Percentiles rank a stretch among this genome's conserved stretches.
These are phyloP conservation scores for Boletus subparvulus DNA, from an alignment of 768 basidiomycete genomes.

Conservation along the genomic window DNA sequence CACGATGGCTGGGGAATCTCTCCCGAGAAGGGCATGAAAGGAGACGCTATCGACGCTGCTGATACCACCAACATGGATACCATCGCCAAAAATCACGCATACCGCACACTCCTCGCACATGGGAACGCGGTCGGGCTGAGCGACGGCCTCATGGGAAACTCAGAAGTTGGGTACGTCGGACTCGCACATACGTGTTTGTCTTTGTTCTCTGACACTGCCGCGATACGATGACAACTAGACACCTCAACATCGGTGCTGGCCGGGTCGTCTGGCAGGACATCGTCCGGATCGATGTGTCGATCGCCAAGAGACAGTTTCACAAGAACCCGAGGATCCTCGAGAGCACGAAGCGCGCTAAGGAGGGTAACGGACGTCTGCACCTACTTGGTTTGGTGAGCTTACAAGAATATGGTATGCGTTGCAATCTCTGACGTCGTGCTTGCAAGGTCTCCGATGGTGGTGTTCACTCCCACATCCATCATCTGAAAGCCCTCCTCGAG, in stretches of 20 bases:
- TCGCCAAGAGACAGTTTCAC: conserved; percentile 87
- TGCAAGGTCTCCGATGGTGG: conserved; percentile 87
- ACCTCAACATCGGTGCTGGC: conserved; percentile 93
- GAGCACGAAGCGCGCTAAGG: conserved; percentile 74
- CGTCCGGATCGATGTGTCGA: conserved; percentile 88
- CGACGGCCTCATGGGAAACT: conserved; percentile 97
- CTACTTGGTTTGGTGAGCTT: conserved; percentile 76
- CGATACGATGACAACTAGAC: conserved; percentile 45
- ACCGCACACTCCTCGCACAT: conserved; percentile 75
- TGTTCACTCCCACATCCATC: conserved; percentile 93
- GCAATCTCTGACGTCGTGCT: conserved; percentile 1
- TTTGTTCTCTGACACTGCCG: not conserved
- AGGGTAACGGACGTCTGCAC: conserved; percentile 81
- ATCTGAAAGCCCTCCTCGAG: conserved; percentile 88
- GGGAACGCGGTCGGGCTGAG: conserved; percentile 90
- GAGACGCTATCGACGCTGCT: conserved; percentile 86
- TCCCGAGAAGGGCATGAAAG: conserved; percentile 63
- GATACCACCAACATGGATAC: conserved; percentile 87
- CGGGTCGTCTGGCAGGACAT: conserved; percentile 98
- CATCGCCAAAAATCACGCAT: conserved; percentile 73
- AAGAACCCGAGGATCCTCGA: conserved; percentile 71
- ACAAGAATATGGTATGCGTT: not conserved
- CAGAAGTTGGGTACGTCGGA: conserved; percentile 86
- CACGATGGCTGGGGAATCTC: conserved; percentile 97
- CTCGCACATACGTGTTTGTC: not conserved